Conservation (phyloP, 208 protist genomes). For the Acanthamoeba royreba region DNA sequence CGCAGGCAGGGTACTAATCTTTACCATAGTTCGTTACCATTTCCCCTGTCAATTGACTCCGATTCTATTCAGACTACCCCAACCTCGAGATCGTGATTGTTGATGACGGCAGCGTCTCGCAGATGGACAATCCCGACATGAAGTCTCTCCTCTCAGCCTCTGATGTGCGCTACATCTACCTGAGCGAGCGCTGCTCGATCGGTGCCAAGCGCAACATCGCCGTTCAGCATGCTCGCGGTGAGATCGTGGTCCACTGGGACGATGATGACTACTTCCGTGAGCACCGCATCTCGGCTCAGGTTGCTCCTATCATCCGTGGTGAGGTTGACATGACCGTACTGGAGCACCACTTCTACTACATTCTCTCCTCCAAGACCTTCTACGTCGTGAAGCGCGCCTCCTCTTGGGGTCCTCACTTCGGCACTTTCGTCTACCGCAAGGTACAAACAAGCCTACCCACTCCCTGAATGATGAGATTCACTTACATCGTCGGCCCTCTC, state of each 20-base stretch:
- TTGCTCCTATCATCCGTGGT: not conserved
- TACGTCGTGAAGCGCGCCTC: not conserved
- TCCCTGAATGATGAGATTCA: not conserved
- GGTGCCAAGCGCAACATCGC: not conserved
- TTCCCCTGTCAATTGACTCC: too few relatives aligned
- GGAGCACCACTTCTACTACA: not conserved
- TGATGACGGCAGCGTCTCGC: not conserved
- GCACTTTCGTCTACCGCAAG: not conserved
- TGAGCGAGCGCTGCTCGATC: not conserved
- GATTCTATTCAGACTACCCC: too few relatives aligned
- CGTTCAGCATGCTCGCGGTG: not conserved
- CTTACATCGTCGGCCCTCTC: not conserved
- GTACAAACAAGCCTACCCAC: not conserved
- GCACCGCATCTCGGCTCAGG: not conserved
- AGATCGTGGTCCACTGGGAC: not conserved
- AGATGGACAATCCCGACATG: not conserved
- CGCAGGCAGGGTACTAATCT: too few relatives aligned
- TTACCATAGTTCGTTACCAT: too few relatives aligned
- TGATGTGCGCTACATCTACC: not conserved
- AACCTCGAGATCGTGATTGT: not conserved
- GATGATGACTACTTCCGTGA: slow-evolving; percentile 3
- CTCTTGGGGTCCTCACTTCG: not conserved
- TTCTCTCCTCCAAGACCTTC: not conserved
- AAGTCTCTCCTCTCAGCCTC: not conserved
- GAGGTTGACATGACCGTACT: not conserved